Conservation (phyloP, 208 protist genomes). For the Acanthamoeba lenticulata region DNA sequence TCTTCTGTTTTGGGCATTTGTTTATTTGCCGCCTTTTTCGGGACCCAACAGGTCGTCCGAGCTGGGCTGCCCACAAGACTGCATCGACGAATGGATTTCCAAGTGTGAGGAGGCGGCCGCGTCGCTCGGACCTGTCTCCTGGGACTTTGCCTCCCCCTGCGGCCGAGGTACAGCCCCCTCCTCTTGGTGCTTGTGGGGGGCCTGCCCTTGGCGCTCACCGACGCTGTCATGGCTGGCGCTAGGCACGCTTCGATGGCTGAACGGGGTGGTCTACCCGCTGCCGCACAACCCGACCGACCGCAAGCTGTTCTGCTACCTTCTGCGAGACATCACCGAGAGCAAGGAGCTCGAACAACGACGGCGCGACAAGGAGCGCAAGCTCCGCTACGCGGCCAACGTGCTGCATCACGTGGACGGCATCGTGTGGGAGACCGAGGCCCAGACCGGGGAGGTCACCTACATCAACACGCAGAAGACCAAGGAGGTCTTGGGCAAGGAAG, state of each 20-base stretch:
- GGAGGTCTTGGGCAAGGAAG: background rate
- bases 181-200: too few relatives aligned
- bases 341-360: background rate
- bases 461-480: slow-evolving; percentile 49
- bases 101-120: background rate
- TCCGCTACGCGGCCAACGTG: slow-evolving; percentile 23
- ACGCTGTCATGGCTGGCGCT: background rate
- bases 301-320: background rate
- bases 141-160: slow-evolving; percentile 20
- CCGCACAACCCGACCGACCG: slow-evolving; percentile 5
- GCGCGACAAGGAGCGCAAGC: slow-evolving; percentile 3
- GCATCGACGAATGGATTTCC: slow-evolving; percentile 21
- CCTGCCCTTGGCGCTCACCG: background rate
- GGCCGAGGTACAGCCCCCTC: background rate
- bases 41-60: background rate
- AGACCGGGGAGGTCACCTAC: slow-evolving; percentile 14
- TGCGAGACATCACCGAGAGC: background rate
- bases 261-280: background rate
- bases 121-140: background rate
- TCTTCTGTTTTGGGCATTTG: background rate
- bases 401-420: slow-evolving; percentile 41
- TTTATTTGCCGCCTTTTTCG: background rate
- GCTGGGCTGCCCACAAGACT: background rate
- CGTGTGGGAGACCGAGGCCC: background rate
- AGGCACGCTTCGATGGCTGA: background rate